Base-by-base conservation (phyloP, 2,329 filamentous ascomycete species). In the Epichloe sylvatica region DNA sequence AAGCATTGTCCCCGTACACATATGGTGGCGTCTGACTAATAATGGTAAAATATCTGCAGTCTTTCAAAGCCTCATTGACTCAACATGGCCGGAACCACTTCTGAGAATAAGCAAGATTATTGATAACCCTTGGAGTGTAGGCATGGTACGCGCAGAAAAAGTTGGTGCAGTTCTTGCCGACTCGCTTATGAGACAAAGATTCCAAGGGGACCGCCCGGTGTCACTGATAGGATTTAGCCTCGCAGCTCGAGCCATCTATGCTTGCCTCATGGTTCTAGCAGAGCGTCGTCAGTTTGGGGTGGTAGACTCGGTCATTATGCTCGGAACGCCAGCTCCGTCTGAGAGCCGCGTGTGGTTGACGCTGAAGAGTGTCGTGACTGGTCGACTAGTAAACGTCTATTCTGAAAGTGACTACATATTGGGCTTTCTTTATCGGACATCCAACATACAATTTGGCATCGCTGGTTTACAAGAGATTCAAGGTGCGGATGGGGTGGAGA, bases 301-400 rank as follows among this genome's bases (percentile, higher is more conserved):
- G 3, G 72, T 98, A 12, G 91, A 97, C 60, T 87, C 84, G 35
- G 90, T 84, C 2, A 79, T 95, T 25, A 63, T 97, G 48, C 87
- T 96, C 62, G 91, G 91, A 1, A 76, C 85, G 0, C 89, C 91
- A 0, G 82, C 83, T 5, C 87, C 90, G 0, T 80, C 84, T 1
- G 77, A 84, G 21, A 75, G 75, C 2, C 72, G 75, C 7, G 80
- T 86, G 48, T 96, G 91, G 90, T 74, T 84, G 30, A 74, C 80
- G 5, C 76, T 95, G 60, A 81, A 86, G 54, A 83, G 80, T 51
- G 85, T 91, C 2, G 87, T 94, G 4, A 76, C 80, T 39, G 89
- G 90, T 0, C 80, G 89, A 21, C 72, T 96, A n/a, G 76, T 96
- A 60, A 97, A 96, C 57, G 88, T 92, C 3, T 96, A 83, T 63